Base-by-base conservation (phyloP, 2,329 filamentous ascomycete species). In the Alternaria rosae region DNA sequence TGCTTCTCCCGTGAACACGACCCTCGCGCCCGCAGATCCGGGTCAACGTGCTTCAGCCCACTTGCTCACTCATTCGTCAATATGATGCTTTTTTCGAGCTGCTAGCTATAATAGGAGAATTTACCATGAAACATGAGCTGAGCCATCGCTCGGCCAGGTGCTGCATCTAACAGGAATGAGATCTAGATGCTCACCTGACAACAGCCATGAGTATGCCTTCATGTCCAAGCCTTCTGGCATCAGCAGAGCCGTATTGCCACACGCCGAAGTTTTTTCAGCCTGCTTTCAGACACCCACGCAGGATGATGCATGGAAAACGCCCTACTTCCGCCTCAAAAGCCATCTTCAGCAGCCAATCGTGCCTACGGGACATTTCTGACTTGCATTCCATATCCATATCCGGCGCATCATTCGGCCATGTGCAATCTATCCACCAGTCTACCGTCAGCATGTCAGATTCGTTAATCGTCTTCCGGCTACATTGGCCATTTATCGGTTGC, bases 1-100 rank as follows among this genome's bases (percentile, higher is more conserved):
- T 54, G 57, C 42, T 54, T 65, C 63, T 68, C 63, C 62, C 62
- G 62, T 42, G 42, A 53, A 54, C 25, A 55, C 41, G 54, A 54
- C 51, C 61, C 30, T 42, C 42, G 44, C 48, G 35, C 48, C 45
- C 56, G 55, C 41, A 20, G 23, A 38, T 42, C 42, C 43, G 60
- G 63, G 58, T 56, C 55, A 26, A 43, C 45, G 41, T 54, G 7
- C 41, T 26, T 52, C 30, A 44, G 6, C 32, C 20, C 55, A 3
- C 3, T 32, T 9, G 12, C 32, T 25, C 42, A 26, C 10, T 58
- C 23, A 54, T 44, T 61, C 52, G 57, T 25, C 17, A 48, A 38
- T 45, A 45, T 44, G 11, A 53, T 52, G 47, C 45, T 50, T 59
- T 61, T 35, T 28, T 25, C 32, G 6, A 35, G 35, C 26, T 50